A percentile compares a stretch with the other conserved stretches of the same genome.
These are phyloP conservation scores for Diospyros lotus DNA, from an alignment of 148 eudicot species.

Conservation along the genomic window DNA sequence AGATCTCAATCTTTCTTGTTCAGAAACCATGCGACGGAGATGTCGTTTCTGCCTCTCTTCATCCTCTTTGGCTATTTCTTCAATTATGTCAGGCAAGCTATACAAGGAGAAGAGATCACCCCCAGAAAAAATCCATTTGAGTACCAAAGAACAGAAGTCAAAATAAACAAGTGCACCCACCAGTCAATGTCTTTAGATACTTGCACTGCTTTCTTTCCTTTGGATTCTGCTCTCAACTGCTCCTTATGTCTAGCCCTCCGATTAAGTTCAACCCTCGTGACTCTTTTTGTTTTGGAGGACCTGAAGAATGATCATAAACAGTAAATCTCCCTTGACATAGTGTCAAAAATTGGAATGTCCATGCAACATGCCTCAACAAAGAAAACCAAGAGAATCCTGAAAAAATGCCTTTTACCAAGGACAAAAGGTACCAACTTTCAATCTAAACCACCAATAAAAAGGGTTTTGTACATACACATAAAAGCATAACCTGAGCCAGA, in stretches of 20 bases:
- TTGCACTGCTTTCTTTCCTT: slow-evolving; percentile 44
- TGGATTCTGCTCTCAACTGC: slow-evolving; percentile 48
- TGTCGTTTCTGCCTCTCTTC: slow-evolving; percentile 69
- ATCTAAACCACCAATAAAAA: not conserved
- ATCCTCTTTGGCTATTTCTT: slow-evolving; percentile 83
- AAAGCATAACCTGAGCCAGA: not conserved
- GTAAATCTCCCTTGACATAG: not conserved
- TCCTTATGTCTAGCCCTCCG: slow-evolving; percentile 68
- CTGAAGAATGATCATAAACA: slow-evolving; percentile 29
- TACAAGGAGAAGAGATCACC: slow-evolving; percentile 16
- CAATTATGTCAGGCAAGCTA: slow-evolving; percentile 70
- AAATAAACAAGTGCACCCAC: slow-evolving; percentile 20
- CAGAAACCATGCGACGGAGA: slow-evolving; percentile 59
- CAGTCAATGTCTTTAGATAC: slow-evolving; percentile 84
- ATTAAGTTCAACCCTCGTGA: slow-evolving; percentile 68
- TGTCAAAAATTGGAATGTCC: not conserved
- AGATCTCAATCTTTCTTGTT: slow-evolving; percentile 67
- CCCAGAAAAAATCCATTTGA: not conserved
- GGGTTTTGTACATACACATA: not conserved
- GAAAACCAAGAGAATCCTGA: not conserved
- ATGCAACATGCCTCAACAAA: not conserved
- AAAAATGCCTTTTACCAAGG: not conserved
- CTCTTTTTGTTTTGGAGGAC: slow-evolving; percentile 44
- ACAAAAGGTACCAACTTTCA: too few relatives aligned
- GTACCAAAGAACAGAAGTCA: not conserved